These are phyloP conservation scores for Aleurites moluccanus DNA, from an alignment of 441 rosid species.

Conservation along the genomic window DNA sequence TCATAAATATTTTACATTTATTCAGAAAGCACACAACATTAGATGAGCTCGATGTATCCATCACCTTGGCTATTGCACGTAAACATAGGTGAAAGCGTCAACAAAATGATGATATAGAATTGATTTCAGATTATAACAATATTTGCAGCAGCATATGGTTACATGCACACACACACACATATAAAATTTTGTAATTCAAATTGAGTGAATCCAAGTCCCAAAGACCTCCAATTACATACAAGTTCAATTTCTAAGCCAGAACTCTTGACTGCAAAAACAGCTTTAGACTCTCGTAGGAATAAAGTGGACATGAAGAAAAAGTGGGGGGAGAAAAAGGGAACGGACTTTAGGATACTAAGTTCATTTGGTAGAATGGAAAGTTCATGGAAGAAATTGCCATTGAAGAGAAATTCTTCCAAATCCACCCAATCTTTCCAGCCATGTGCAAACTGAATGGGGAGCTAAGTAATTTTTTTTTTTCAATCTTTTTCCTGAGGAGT, in stretches of 20 bases:
- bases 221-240: slow-evolving; percentile 1
- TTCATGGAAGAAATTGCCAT: background rate
- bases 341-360: background rate
- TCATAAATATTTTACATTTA: background rate
- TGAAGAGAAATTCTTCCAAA: background rate
- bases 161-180: too few relatives aligned
- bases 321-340: background rate
- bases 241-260: background rate
- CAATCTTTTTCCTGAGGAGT: background rate
- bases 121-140: background rate
- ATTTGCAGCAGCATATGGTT: background rate
- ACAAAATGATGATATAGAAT: background rate
- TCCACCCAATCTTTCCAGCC: background rate
- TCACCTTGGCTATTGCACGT: background rate
- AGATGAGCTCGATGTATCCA: background rate
- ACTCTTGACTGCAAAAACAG: background rate
- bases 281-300: background rate
- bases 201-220: background rate
- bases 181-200: background rate
- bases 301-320: background rate
- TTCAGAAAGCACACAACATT: background rate
- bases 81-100: background rate
- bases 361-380: background rate
- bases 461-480: too few relatives aligned
- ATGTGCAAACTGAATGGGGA: too few relatives aligned